These are phyloP conservation scores for Wickerhamiella nectarea DNA, from an alignment of 805 yeast species.

Conservation along the genomic window DNA sequence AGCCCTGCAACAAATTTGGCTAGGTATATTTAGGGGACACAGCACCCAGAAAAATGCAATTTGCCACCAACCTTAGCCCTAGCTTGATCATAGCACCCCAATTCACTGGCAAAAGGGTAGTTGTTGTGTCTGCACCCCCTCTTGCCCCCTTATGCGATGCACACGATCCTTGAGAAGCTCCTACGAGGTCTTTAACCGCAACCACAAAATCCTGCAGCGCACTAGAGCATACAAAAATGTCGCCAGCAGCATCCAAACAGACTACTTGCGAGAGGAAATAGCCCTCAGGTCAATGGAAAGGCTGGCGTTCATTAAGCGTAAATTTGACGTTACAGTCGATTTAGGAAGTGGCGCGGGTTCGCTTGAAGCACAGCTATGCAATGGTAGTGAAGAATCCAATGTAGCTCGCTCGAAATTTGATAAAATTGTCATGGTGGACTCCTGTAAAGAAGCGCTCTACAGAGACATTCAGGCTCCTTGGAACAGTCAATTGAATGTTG, in stretches of 20 bases:
- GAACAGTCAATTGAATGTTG: slow-evolving; percentile 34
- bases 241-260: slow-evolving; percentile 42
- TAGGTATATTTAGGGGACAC: too few relatives aligned
- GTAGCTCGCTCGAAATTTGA: slow-evolving; percentile 40
- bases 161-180: slow-evolving; percentile 27
- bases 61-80: too few relatives aligned
- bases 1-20: too few relatives aligned
- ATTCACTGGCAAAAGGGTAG: too few relatives aligned
- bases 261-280: slow-evolving; percentile 61
- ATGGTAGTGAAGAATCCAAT: slow-evolving; percentile 35
- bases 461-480: slow-evolving; percentile 36
- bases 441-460: slow-evolving; percentile 38
- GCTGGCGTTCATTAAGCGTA: slow-evolving; percentile 54
- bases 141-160: not conserved
- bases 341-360: slow-evolving; percentile 66
- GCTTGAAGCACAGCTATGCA: slow-evolving; percentile 34
- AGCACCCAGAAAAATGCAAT: too few relatives aligned
- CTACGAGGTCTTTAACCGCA: slow-evolving; percentile 48
- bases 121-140: not conserved
- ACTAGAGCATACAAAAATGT: slow-evolving; percentile 35
- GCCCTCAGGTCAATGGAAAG: slow-evolving; percentile 63
- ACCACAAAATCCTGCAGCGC: slow-evolving; percentile 48
- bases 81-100: too few relatives aligned
- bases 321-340: slow-evolving; percentile 48
- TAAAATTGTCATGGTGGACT: slow-evolving; percentile 53